A percentile compares a stretch with the other conserved stretches of the same genome.
Conservation (phyloP, 768 basidiomycete species). For the Lactarius sanguifluus region DNA sequence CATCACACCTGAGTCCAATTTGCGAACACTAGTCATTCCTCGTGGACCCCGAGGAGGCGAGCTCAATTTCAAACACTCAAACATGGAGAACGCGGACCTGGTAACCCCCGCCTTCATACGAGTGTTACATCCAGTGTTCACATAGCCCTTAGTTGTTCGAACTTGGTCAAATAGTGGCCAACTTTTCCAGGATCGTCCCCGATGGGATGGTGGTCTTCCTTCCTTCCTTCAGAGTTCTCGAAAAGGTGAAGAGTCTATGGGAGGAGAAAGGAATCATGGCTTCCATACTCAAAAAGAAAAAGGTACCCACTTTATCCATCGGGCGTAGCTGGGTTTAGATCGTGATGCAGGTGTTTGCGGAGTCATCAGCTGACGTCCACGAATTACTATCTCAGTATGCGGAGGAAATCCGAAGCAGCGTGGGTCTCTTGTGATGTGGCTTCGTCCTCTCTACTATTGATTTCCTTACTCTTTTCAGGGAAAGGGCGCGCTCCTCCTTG, state of each 20-base stretch:
- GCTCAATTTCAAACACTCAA: conserved; percentile 49
- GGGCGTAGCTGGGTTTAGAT: neutral
- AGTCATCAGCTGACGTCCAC: conserved; percentile 24
- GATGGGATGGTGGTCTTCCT: conserved; percentile 67
- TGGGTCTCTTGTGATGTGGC: neutral
- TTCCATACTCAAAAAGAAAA: conserved; percentile 70
- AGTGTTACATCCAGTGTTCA: too few species aligned
- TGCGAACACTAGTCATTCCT: conserved; percentile 71
- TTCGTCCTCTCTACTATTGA: neutral
- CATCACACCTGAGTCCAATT: conserved; percentile 78
- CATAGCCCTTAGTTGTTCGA: too few species aligned
- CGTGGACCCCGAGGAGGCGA: conserved; percentile 73
- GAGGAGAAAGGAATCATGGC: conserved; percentile 55
- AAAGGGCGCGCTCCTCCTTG: conserved; percentile 79
- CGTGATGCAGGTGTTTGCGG: conserved; percentile 19
- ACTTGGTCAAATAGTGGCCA: conserved; percentile 76
- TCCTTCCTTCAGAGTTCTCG: conserved; percentile 85
- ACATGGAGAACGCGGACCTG: conserved; percentile 46
- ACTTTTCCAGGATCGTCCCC: conserved; percentile 61
- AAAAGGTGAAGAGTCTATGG: conserved; percentile 67
- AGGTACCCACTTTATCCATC: conserved; percentile 43
- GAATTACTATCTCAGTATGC: conserved; percentile 18
- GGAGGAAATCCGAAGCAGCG: conserved; percentile 20
- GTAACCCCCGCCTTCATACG: conserved; percentile 38
- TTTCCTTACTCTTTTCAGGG: conserved; percentile 25